phyloP scores from a whole-genome alignment of 2,329 filamentous ascomycete species.

The Talaromyces verruculosus region DNA sequence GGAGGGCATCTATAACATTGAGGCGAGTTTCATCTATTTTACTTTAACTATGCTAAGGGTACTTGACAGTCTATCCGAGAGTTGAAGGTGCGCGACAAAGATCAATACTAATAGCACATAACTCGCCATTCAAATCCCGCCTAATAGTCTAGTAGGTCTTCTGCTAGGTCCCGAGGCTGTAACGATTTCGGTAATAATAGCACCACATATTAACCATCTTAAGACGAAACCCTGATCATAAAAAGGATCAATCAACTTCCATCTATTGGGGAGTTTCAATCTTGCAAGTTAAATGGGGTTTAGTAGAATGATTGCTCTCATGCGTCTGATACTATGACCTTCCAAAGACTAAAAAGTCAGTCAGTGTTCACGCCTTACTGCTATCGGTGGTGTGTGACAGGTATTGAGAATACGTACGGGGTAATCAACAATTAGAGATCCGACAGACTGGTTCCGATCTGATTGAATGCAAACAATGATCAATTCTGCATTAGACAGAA shows the following conservation, averaged over 20 bases:
- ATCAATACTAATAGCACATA: background rate
- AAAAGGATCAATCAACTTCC: background rate
- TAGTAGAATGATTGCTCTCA: background rate
- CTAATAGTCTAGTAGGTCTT: background rate
- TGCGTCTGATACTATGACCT: background rate
- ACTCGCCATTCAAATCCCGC: background rate
- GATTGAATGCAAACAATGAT: constrained; percentile 5
- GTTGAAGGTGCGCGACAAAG: background rate
- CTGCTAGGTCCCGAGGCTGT: background rate
- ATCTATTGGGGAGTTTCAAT: background rate
- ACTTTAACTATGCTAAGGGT: background rate
- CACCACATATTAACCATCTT: constrained; percentile 10
- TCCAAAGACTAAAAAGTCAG: background rate
- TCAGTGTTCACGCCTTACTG: constrained; percentile 2
- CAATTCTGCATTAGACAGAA: background rate
- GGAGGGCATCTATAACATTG: background rate
- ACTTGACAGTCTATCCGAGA: background rate
- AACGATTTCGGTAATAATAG: constrained; percentile 4
- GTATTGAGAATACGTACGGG: background rate
- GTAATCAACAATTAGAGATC: background rate
- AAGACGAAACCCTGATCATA: constrained; percentile 1
- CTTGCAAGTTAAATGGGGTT: background rate
- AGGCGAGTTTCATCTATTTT: background rate
- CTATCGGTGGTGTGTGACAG: background rate
- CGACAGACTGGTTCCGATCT: constrained; percentile 13